Conservation (phyloP, 2,329 filamentous ascomycete species). For the Thelonectria rubi region DNA sequence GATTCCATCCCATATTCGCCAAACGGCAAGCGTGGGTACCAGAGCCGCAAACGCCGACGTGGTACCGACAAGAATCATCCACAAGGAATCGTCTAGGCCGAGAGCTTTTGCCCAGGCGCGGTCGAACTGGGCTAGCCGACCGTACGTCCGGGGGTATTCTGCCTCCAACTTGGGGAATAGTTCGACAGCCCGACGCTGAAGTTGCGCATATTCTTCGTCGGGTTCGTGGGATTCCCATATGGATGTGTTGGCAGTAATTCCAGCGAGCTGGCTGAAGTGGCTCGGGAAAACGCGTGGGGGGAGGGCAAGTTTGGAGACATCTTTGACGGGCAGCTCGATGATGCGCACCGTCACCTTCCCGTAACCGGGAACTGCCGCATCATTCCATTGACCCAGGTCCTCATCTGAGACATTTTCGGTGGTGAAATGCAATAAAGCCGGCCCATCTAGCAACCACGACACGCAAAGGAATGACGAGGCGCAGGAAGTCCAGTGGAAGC, state of each 20-base stretch:
- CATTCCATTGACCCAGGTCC: not conserved
- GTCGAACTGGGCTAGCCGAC: not conserved
- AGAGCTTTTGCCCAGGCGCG: too few relatives aligned
- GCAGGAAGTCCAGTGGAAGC: slow-evolving; percentile 1
- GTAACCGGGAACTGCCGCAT: not conserved
- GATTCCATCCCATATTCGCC: too few relatives aligned
- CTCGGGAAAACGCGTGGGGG: not conserved
- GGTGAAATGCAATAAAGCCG: not conserved
- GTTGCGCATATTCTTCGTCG: not conserved
- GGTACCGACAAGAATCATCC: too few relatives aligned
- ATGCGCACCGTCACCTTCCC: not conserved
- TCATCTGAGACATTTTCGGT: not conserved
- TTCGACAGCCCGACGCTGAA: not conserved
- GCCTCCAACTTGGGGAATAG: not conserved
- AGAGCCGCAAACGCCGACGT: too few relatives aligned
- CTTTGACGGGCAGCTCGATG: not conserved
- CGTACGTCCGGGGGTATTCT: not conserved
- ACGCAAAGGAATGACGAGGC: not conserved
- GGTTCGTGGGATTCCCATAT: not conserved
- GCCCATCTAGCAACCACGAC: not conserved
- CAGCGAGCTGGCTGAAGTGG: not conserved
- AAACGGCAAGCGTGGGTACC: too few relatives aligned
- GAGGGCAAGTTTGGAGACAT: not conserved
- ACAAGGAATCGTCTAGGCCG: too few relatives aligned
- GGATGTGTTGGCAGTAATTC: not conserved